Evolutionary conservation across 75 land plant genomes (phyloP).

Genomic region (Sequoiadendron giganteum): DNA sequence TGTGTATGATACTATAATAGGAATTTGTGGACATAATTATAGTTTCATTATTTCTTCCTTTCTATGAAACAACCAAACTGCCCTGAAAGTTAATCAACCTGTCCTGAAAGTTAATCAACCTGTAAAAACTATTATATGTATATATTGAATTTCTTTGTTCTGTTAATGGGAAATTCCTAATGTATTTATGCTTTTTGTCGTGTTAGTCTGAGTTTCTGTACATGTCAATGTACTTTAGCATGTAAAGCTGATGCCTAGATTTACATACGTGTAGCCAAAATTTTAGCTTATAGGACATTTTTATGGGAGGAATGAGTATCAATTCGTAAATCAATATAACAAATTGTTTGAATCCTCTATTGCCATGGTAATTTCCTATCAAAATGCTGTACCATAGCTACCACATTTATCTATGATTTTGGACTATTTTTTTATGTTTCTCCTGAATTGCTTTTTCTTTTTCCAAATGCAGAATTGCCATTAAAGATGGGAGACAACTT

Average conservation of each 20-base stretch:
- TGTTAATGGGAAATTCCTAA: background rate
- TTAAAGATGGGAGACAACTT: conserved; percentile 63
- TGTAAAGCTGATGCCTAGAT: too few species aligned
- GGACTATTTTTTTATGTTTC: background rate
- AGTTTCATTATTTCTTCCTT: background rate
- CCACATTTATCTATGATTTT: background rate
- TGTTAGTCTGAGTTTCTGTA: background rate
- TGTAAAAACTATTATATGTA: background rate
- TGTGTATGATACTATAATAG: background rate
- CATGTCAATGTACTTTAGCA: background rate
- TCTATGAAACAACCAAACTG: background rate
- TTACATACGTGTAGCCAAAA: background rate
- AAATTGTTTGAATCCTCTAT: background rate
- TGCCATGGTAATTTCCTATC: too few species aligned
- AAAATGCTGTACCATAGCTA: background rate
- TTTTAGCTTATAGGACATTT: background rate
- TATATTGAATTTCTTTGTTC: background rate
- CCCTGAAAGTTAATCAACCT: background rate
- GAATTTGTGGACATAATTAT: background rate
- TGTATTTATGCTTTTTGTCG: background rate
- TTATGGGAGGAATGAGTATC: background rate
- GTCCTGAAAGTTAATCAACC: background rate
- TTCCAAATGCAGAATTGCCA: conserved; percentile 48
- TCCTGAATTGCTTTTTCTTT: conserved; percentile 10
- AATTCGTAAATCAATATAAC: background rate